Evolutionary conservation across 202 grass and related monocot genomes (phyloP), one percentile per base, ranked within the genome.

Genomic region (Digitaria exilis): DNA sequence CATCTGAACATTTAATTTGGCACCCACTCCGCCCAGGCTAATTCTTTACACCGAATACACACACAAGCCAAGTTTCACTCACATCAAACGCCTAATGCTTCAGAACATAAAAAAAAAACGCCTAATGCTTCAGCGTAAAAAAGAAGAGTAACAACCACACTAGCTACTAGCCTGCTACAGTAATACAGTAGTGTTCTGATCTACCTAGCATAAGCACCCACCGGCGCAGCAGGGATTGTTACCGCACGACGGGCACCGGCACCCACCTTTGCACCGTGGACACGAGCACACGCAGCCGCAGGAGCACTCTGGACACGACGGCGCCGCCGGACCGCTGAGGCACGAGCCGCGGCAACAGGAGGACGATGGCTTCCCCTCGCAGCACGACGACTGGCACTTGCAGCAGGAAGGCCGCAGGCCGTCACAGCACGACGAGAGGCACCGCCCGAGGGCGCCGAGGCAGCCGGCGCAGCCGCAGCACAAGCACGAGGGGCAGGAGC

Each of bases 231-330:
- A 90, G 12, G 85, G 88, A 14, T 92, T 90, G 26, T 37, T 84
- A 18, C 77, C 55, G 71, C 94, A 86, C 59, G 83, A 79, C 64
- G 89, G 80, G 31, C 84, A 91, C 67, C 72, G 76, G 62, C 94
- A 90, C 28, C 74, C 89, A 10, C 83, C 84, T 56, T 58, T 78
- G 69, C 91, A 93, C 69, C 57, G 87, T 7, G 84, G 75, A 71
- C 94, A 97, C 11, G 94, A 88, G 88, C 89, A 94, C 45, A 74
- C 72, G 77, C 91, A 97, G 9, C 89, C 91, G 88, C 94, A 97
- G 0, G 91, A 94, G 56, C 82, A 90, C 75, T 94, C 89, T 4
- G 89, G 91, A 34, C 91, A 93, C 69, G 87, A 54, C 71, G 84
- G 66, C 25, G 62, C 71, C 57, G 84, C 17, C 32, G 63, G 30